A percentile compares a stretch with the other conserved stretches of the same genome.
Evolutionary conservation across 2,329 filamentous ascomycete species (phyloP).

Genomic region (Talaromyces sp.): DNA sequence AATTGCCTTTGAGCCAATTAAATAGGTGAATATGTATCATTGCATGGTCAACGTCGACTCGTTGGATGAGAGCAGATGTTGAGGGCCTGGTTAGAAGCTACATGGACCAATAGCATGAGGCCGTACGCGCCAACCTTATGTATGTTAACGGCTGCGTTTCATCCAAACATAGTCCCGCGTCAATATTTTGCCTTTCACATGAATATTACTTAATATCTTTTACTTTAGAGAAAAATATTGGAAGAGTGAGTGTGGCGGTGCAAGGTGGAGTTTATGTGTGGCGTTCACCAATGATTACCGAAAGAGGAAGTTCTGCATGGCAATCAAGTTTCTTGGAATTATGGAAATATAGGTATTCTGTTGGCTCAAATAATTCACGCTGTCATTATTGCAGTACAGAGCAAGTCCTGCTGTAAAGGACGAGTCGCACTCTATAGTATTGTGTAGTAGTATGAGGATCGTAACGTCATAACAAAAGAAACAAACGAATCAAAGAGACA

Average conservation of each 20-base stretch:
- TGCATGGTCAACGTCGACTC: background rate
- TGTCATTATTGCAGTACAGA: background rate
- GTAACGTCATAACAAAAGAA: background rate
- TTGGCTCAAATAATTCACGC: background rate
- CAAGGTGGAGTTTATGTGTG: background rate
- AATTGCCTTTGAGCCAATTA: background rate
- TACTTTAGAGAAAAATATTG: background rate
- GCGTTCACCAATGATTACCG: background rate
- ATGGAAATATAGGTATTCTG: background rate
- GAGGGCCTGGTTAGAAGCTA: background rate
- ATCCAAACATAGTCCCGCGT: background rate
- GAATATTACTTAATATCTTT: background rate
- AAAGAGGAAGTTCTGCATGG: background rate
- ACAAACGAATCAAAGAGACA: constrained; percentile 20
- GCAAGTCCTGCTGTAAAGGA: background rate
- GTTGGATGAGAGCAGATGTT: background rate
- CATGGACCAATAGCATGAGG: background rate
- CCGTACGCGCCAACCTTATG: background rate
- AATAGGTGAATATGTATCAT: background rate
- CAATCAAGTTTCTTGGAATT: background rate
- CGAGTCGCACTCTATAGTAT: background rate
- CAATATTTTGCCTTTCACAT: background rate
- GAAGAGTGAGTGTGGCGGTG: background rate
- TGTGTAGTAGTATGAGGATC: background rate
- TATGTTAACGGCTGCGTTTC: background rate